Evolutionary conservation across 495 filamentous ascomycete genomes (phyloP), one percentile per base, ranked within the genome.

Genomic region (Geoglossum glabrum): DNA sequence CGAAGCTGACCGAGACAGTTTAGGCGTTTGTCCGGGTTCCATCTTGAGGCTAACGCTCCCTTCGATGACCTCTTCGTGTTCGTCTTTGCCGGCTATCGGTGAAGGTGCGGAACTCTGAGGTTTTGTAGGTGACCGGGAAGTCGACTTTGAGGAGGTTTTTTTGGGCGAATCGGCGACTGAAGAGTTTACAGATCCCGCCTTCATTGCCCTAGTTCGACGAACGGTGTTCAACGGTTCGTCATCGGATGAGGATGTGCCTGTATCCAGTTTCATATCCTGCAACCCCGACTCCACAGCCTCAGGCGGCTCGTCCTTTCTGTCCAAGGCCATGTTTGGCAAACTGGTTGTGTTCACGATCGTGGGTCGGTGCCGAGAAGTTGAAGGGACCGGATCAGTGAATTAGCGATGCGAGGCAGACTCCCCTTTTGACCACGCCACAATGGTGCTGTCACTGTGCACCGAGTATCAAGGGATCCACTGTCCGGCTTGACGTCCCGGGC

Each of bases 1-100:
- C 31, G 85, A 86, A 15, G 80, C 68, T 66, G 81, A 89, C 54
- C 87, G 83, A 46, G 82, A 74, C 46, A 87, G 72, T 68, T 89
- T 93, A 19, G 81, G 80, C 21, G 79, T 75, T 61, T 86, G 78
- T 27, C 79, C 82, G 15, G 79, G 75, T 68, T 85, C 80, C 65
- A 79, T 69, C 67, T 81, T 85, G 62, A 83, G 63, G 30, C 73
- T 73, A 36, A 84, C 77, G 43, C 79, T 79, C 43, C 76, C 80
- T 46, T 75, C 75, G 38, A 81, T 65, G 8, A 64, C 64, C 51
- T 73, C 67, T 68, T 81, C 69, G 13, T 63, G 62, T 47, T 74
- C 70, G n/a, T 60, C 61, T 31, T 70, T 73, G 38, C 65, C 63
- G 27, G 67, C 59, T 38, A 63, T 60, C 0, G 75, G 69, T 10